Conservation (phyloP, 495 filamentous ascomycete genomes). For the Astrothelium subdiscretum region DNA sequence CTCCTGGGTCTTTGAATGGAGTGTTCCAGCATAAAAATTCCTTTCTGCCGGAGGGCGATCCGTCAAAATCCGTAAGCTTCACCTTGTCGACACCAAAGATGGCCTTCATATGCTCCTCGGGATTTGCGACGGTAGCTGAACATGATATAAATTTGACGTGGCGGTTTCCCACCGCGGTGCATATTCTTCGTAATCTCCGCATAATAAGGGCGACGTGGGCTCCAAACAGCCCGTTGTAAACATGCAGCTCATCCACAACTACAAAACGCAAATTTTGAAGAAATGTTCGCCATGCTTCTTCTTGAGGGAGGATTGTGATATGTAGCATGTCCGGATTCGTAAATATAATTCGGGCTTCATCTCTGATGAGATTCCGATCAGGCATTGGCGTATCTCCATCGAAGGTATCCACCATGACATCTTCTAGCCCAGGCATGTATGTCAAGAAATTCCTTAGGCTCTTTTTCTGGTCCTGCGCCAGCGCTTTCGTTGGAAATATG, state of each 20-base stretch:
- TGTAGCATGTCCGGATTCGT: constrained; percentile 99
- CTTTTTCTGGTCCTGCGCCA: constrained; percentile 88
- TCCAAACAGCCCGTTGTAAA: constrained; percentile 92
- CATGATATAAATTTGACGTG: constrained; percentile 91
- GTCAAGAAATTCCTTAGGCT: constrained; percentile 75
- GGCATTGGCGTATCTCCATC: constrained; percentile 87
- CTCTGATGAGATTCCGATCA: constrained; percentile 66
- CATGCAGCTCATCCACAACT: constrained; percentile 72
- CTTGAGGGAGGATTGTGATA: constrained; percentile 84
- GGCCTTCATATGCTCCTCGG: constrained; percentile 79
- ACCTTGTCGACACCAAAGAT: constrained; percentile 84
- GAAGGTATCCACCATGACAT: constrained; percentile 77
- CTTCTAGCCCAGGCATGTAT: constrained; percentile 67
- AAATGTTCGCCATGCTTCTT: constrained; percentile 80
- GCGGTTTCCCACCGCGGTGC: constrained; percentile 81
- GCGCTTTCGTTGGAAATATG: constrained; percentile 94
- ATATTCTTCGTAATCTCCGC: constrained; percentile 78
- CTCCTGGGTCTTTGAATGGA: constrained; percentile 79
- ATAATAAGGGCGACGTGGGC: constrained; percentile 93
- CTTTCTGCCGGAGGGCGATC: constrained; percentile 85
- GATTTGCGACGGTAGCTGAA: constrained; percentile 94
- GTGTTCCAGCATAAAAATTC: constrained; percentile 98
- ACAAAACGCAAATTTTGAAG: constrained; percentile 83
- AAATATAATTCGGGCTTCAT: constrained; percentile 88
- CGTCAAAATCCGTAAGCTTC: constrained; percentile 74